Base-by-base conservation (phyloP, 2,329 filamentous ascomycete species). In the Xylaria sp. region DNA sequence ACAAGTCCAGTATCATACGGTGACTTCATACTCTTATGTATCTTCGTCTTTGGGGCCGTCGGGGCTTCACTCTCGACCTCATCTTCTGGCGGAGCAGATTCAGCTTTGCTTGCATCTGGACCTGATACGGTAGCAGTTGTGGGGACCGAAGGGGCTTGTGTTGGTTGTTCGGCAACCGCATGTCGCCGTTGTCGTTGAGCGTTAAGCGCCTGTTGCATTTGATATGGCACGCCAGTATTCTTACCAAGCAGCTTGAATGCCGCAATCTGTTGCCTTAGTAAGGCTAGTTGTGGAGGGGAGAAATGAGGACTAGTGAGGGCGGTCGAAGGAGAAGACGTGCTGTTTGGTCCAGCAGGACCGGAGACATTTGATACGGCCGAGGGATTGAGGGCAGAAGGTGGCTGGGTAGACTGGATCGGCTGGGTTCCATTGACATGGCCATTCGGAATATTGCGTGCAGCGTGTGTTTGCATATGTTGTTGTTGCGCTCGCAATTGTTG, bases 211-310 rank as follows among this genome's bases (percentile, higher is more conserved):
- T 95, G 92, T 77, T 97, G 93, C 70, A 97, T 87, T 69, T 88
- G 86, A 33, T 87, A 80, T 0, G 95, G 93, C 3, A 98, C 88
- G 0, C 94, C 91, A 15, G 91, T 85, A 72, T 97, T 97, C 79
- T 96, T 96, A 5, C 92, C 91, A 3, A 99, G 84, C 71, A 94
- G 86, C 80, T 96, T 96, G 81, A 97, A 98, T 0, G 95, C 94
- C 73, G 91, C 86, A 57, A 98, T 97, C 78, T 99, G 96, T 71
- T 92, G 90, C 67, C 93, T 87, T 10, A 99, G 82, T 49, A 92
- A 88, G 27, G 86, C 85, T 51, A 97, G 82, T 77, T 99, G 96
- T 63, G 96, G 92, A 27, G 87, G 86, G 13, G 89, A 90, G 77
- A 97, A 94, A 68, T 89, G 89, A 20, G 75, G 44, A 33, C 75